Conservation (phyloP, 2,329 filamentous ascomycete genomes). For the Truncatella angustata region DNA sequence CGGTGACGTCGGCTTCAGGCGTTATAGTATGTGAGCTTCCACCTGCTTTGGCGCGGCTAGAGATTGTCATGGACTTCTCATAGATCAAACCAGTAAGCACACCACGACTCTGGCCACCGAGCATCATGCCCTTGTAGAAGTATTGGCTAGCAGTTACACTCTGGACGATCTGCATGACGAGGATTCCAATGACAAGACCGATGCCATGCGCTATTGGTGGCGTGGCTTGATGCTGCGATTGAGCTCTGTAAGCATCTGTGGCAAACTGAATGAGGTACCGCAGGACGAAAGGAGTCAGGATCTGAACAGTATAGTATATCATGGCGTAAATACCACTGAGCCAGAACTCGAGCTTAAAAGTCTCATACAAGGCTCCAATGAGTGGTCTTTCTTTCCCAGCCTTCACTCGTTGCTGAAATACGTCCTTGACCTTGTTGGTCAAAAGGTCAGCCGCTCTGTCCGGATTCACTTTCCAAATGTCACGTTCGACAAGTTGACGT, state of each 20-base stretch:
- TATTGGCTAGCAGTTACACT: constrained; percentile 85
- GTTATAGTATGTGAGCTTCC: too few species aligned
- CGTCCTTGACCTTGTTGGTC: constrained; percentile 61
- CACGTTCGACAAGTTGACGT: constrained; percentile 75
- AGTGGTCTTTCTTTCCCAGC: constrained; percentile 72
- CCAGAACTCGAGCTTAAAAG: constrained; percentile 81
- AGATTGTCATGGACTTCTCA: constrained; percentile 88
- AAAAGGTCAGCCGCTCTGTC: constrained; percentile 70
- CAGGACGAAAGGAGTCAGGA: constrained; percentile 80
- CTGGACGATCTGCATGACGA: constrained; percentile 79
- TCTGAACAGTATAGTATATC: constrained; percentile 69
- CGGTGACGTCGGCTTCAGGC: constrained; percentile 32
- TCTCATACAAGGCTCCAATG: constrained; percentile 79
- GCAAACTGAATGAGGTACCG: constrained; percentile 87
- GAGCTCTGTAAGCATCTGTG: constrained; percentile 71
- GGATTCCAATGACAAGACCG: constrained; percentile 81
- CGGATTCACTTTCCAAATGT: constrained; percentile 89
- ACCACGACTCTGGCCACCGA: constrained; percentile 79
- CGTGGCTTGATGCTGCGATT: constrained; percentile 43
- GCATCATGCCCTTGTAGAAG: constrained; percentile 88
- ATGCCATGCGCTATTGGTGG: constrained; percentile 75
- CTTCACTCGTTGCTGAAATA: constrained; percentile 67
- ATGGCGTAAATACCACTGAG: constrained; percentile 78
- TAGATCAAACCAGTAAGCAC: constrained; percentile 85
- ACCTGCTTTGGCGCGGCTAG: constrained; percentile 82